Conservation (phyloP, 169 alveolate genomes). For the Plasmodium knowlesi region DNA sequence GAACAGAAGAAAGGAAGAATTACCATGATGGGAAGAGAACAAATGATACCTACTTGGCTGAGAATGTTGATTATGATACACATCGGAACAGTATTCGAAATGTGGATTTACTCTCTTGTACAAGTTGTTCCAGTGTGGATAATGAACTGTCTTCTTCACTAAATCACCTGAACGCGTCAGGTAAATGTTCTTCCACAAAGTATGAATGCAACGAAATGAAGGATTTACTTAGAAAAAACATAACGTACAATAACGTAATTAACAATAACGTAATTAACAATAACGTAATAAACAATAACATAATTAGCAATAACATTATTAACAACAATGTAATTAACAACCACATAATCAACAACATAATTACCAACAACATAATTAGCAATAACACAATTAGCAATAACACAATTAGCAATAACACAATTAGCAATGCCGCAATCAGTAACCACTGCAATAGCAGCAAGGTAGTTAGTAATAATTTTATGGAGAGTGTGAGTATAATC, state of each 20-base stretch:
- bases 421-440: neutral
- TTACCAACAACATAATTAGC: slow-evolving; percentile 9
- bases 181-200: neutral
- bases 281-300: slow-evolving; percentile 22
- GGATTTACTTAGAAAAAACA: neutral
- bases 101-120: neutral
- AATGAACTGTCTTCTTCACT: neutral
- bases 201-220: neutral
- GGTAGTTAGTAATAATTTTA: slow-evolving; percentile 8
- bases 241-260: neutral
- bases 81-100: neutral
- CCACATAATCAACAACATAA: slow-evolving; percentile 26
- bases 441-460: neutral
- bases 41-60: neutral
- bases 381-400: neutral
- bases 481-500: neutral
- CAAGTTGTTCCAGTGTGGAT: neutral
- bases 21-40: neutral
- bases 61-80: neutral
- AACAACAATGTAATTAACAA: neutral
- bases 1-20: neutral
- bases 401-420: slow-evolving; percentile 1
- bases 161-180: neutral
- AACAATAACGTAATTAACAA: slow-evolving; percentile 23
- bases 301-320: neutral